phyloP scores from a whole-genome alignment of 768 basidiomycete species.

The Boletus eberwhitei region DNA sequence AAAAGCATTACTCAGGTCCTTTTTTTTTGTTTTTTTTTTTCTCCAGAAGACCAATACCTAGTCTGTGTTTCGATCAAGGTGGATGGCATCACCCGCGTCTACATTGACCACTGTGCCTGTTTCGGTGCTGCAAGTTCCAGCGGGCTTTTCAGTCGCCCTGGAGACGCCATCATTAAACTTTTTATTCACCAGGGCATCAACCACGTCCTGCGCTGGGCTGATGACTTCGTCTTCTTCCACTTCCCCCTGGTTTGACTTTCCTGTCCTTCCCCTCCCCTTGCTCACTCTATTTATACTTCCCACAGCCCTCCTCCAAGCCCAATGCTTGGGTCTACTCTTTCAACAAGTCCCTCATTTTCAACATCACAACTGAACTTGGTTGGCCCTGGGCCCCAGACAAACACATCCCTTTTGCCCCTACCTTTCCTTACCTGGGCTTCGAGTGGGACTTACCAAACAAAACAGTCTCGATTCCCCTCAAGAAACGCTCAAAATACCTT shows the following conservation, averaged over 20 bases:
- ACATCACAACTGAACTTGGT: background rate
- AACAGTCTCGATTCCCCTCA: background rate
- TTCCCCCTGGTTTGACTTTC: background rate
- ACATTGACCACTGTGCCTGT: background rate
- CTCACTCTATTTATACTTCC: no score
- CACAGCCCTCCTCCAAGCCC: background rate
- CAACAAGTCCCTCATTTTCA: background rate
- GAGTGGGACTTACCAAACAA: background rate
- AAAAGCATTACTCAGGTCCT: constrained; percentile 31
- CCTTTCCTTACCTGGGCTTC: background rate
- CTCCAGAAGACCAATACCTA: background rate
- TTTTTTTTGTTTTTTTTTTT: no score
- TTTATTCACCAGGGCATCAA: background rate
- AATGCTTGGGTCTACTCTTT: background rate
- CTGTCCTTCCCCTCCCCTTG: no score
- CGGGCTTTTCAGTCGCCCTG: background rate
- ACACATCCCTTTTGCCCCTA: background rate
- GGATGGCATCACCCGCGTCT: background rate
- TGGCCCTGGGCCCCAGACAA: background rate
- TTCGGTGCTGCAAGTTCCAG: background rate
- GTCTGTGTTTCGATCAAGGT: background rate
- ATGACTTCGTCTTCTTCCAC: background rate
- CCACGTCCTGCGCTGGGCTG: background rate
- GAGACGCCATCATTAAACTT: background rate
- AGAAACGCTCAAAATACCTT: background rate